Base-by-base conservation (phyloP, 768 basidiomycete genomes). In the Obba rivulosa region DNA sequence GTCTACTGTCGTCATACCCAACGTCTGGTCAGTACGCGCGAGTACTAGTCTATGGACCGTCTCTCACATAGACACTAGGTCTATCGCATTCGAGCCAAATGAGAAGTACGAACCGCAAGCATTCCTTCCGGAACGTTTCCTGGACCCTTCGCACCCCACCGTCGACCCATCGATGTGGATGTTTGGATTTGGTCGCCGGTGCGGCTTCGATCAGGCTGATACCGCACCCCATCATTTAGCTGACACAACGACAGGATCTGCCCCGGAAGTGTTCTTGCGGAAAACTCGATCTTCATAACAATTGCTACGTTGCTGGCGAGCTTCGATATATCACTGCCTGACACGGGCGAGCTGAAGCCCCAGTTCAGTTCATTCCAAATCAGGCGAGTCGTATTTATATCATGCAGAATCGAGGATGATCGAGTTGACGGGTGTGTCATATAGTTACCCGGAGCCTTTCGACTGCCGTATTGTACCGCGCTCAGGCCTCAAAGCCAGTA, bases 71-170 rank as follows among this genome's bases (percentile, higher is more conserved):
- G n/a, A n/a, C n/a, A n/a, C n/a, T 23, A 55, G 54, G 52, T 38
- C 55, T 3, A 34, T 53, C 20, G 39, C 49, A 4, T 48, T 46
- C 31, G 54, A 54, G n/a, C 42, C 41, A 11, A 25, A 38, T 13
- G 48, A 50, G 9, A 53, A 57, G 20, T 41, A 34, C 16, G 48
- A 53, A 16, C 51, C 57, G 3, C 34, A 45, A 2, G 34, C 20
- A 9, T 60, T 57, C 45, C 45, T 44, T 9, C 61, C 61, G 0
- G 59, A 58, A 24, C 48, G 61, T 4, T 62, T 53, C 41, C 41
- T 61, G 3, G 36, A 11, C 18, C 34, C 42, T 40, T 10, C 16
- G 8, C 44, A 41, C 2, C 24, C 21, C 17, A 35, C 35, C n/a
- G 35, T 41, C 1, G 56, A 57, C 22, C 49, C 43, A 2, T 31